Evolutionary conservation across 768 basidiomycete genomes (phyloP).

Genomic region (Calocybe cyanea): DNA sequence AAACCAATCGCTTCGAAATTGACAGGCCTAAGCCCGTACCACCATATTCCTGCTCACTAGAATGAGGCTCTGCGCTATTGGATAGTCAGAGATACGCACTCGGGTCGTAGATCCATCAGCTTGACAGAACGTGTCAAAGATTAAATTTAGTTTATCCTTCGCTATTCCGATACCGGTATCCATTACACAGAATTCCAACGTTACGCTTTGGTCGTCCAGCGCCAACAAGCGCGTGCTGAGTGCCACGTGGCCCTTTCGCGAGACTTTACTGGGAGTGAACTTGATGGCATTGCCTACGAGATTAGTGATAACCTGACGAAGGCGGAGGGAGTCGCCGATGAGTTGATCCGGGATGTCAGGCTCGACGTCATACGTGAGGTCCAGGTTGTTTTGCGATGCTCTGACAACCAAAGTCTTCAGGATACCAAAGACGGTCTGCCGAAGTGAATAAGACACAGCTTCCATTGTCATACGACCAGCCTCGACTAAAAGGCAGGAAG

Average conservation of each 20-base stretch:
- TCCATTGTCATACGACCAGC: slow-evolving; percentile 99
- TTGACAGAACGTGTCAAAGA: slow-evolving; percentile 99
- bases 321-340: slow-evolving; percentile 91
- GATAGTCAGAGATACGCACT: slow-evolving; percentile 39
- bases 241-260: slow-evolving; percentile 83
- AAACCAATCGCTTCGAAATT: slow-evolving; percentile 95
- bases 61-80: slow-evolving; percentile 2
- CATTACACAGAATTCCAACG: slow-evolving; percentile 94
- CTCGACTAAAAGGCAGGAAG: slow-evolving; percentile 60
- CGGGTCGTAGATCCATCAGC: slow-evolving; percentile 97
- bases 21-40: slow-evolving; percentile 95
- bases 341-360: slow-evolving; percentile 95
- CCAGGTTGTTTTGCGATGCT: slow-evolving; percentile 93
- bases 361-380: slow-evolving; percentile 94
- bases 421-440: slow-evolving; percentile 96
- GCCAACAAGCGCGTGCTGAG: slow-evolving; percentile 80
- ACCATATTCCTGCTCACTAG: slow-evolving; percentile 75
- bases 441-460: slow-evolving; percentile 94
- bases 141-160: slow-evolving; percentile 95
- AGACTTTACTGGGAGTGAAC: slow-evolving; percentile 83
- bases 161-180: slow-evolving; percentile 99
- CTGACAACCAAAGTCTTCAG: slow-evolving; percentile 97
- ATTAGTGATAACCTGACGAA: slow-evolving; percentile 95
- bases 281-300: slow-evolving; percentile 96
- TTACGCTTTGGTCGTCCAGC: slow-evolving; percentile 78